Evolutionary conservation across 1,284 basidiomycete genomes (phyloP).

Genomic region (Trichosporon coremiiforme): DNA sequence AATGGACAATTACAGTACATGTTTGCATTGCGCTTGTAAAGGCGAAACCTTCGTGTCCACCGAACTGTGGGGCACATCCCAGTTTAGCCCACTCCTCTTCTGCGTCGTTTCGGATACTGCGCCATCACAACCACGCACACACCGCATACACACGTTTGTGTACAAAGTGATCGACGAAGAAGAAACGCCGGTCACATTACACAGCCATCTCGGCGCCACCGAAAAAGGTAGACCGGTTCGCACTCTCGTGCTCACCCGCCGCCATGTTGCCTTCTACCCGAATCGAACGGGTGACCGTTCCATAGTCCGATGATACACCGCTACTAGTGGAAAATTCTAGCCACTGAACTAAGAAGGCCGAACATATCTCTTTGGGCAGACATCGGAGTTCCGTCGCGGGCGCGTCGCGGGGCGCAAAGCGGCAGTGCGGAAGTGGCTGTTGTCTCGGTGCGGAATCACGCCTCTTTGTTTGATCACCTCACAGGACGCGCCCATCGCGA

Average conservation of each 20-base stretch:
- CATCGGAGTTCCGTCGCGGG: neutral
- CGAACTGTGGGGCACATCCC: neutral
- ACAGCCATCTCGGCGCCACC: no score
- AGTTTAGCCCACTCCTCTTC: neutral
- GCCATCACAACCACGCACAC: neutral
- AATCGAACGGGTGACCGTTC: constrained; percentile 20
- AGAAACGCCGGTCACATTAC: no score
- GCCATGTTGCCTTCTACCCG: constrained; percentile 14
- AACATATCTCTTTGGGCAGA: neutral
- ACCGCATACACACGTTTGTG: neutral
- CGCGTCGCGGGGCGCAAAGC: no score
- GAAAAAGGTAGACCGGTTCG: neutral
- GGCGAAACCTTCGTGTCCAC: neutral
- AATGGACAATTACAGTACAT: neutral
- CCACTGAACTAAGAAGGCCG: constrained; percentile 10
- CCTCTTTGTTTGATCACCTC: neutral
- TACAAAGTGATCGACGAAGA: neutral
- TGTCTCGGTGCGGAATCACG: neutral
- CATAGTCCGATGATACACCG: constrained; percentile 11
- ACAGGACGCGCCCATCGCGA: neutral
- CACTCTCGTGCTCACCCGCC: neutral
- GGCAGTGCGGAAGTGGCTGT: neutral
- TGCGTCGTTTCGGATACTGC: neutral
- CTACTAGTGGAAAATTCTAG: constrained; percentile 15
- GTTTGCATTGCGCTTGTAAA: neutral